Evolutionary conservation across 352 stramenopile genomes (phyloP), one percentile per base, ranked within the genome.

Genomic region (Phytopythium delawarense): DNA sequence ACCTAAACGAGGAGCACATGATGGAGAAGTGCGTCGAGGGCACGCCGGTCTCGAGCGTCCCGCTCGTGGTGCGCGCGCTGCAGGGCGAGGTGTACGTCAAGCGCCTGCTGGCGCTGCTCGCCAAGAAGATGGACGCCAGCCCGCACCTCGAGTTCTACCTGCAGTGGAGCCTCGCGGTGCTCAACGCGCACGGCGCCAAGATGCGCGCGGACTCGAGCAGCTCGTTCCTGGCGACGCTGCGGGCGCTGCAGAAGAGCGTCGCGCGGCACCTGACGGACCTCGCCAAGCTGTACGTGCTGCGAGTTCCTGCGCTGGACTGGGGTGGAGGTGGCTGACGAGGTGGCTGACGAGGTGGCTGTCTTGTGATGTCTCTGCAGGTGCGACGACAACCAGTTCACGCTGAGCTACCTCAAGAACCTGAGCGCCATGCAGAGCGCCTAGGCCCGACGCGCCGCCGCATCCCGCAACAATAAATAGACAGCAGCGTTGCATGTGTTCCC

Each of bases 101-200:
- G 72, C 87, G 95, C 12, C 65, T 99, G 32, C 79, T 99, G 57
- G 76, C 94, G 64, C 78, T 98, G 60, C 64, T 99, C 5, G 92
- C 90, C 7, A 97, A 98, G 72, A 87, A 89, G 45, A 89, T 99
- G 66, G 84, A 92, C 55, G 68, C 82, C 32, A 98, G 93, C 45
- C 90, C 92, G n/a, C 94, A 99, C 67, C 73, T 99, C 39, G 96
- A 99, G 78, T 99, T 98, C 70, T 99, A 99, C 71, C 70, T 99
- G 40, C 85, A 97, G 63, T 99, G 96, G 96, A 96, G 86, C 71
- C 76, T 98, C 35, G 83, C 92, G 51, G 72, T 99, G 40, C 82
- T 99, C 21, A 97, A 98, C 69, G 89, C 81, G 7, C 96, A 99
- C 70, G 96, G 96, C 28, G 74, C 84, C 44, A 89, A 86, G 57